Evolutionary conservation across 352 stramenopile genomes (phyloP).

Genomic region (Globisporangium acanthophoron): DNA sequence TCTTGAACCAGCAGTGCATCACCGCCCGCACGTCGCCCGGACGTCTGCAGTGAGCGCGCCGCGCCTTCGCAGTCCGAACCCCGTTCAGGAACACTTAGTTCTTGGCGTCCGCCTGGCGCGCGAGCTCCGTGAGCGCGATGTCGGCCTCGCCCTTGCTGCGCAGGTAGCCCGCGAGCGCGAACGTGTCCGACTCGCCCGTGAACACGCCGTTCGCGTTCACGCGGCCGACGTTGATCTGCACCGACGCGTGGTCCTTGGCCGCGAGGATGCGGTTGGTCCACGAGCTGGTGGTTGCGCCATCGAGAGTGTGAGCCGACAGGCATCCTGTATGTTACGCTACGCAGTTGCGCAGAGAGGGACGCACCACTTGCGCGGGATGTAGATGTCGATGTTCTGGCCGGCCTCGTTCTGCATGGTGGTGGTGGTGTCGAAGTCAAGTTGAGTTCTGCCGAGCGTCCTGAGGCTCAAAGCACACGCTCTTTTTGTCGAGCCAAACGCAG

Average conservation of each 20-base stretch:
- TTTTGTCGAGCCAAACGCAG: conserved; percentile 3
- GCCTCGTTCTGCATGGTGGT: conserved; percentile 96
- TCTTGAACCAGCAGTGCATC: not conserved
- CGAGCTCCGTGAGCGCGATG: conserved; percentile 89
- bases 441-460: conserved; percentile 25
- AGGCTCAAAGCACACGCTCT: too few relatives aligned
- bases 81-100: conserved; percentile 33
- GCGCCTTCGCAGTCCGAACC: not conserved
- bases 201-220: conserved; percentile 96
- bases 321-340: too few relatives aligned
- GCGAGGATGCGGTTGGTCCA: conserved; percentile 98
- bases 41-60: too few relatives aligned
- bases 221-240: conserved; percentile 98
- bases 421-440: conserved; percentile 30
- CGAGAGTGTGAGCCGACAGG: too few relatives aligned
- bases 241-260: conserved; percentile 96
- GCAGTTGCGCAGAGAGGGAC: conserved; percentile 10
- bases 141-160: conserved; percentile 94
- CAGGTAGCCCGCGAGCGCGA: conserved; percentile 96
- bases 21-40: not conserved
- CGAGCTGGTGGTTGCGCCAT: conserved; percentile 54
- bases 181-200: conserved; percentile 95
- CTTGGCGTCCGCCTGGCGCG: conserved; percentile 71
- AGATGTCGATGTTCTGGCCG: conserved; percentile 97
- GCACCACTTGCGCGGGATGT: conserved; percentile 97